A percentile compares a stretch with the other conserved stretches of the same genome.
phyloP scores from a whole-genome alignment of 1,284 basidiomycete species.

The Ganoderma sinense region DNA sequence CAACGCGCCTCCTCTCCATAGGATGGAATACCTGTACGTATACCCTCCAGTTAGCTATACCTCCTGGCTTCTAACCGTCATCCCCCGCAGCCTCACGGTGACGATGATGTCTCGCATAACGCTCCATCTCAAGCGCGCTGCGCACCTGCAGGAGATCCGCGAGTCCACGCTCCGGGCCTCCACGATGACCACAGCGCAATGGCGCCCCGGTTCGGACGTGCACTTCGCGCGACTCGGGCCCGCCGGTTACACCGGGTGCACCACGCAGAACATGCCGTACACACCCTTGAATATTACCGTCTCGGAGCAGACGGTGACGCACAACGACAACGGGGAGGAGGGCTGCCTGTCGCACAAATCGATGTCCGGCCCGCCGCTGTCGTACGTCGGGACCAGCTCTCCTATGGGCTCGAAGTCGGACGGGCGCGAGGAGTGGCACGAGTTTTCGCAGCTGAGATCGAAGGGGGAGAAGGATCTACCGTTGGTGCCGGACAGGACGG shows the following conservation, averaged over 20 bases:
- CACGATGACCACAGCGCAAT: background rate
- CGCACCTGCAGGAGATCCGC: background rate
- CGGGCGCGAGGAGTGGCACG: slow-evolving; percentile 13
- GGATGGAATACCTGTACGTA: slow-evolving; percentile 60
- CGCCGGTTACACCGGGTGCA: too few relatives aligned
- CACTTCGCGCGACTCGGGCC: background rate
- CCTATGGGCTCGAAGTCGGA: background rate
- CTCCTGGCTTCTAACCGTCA: background rate
- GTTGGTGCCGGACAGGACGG: too few relatives aligned
- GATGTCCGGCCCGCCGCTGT: background rate
- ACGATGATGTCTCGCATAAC: slow-evolving; percentile 63
- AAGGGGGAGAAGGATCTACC: too few relatives aligned
- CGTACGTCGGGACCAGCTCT: background rate
- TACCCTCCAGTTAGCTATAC: too few relatives aligned
- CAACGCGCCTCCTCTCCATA: slow-evolving; percentile 28
- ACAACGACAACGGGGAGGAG: slow-evolving; percentile 40
- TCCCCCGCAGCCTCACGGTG: slow-evolving; percentile 40
- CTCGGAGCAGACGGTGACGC: background rate
- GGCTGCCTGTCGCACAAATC: background rate
- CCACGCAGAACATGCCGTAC: too few relatives aligned
- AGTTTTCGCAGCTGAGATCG: too few relatives aligned
- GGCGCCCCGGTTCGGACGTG: background rate
- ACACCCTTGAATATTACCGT: background rate
- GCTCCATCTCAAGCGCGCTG: slow-evolving; percentile 45
- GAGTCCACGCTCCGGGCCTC: background rate